Percentiles rank a stretch among this genome's conserved stretches.
phyloP scores from a whole-genome alignment of 768 basidiomycete species.

The Fomitopsis serialis region DNA sequence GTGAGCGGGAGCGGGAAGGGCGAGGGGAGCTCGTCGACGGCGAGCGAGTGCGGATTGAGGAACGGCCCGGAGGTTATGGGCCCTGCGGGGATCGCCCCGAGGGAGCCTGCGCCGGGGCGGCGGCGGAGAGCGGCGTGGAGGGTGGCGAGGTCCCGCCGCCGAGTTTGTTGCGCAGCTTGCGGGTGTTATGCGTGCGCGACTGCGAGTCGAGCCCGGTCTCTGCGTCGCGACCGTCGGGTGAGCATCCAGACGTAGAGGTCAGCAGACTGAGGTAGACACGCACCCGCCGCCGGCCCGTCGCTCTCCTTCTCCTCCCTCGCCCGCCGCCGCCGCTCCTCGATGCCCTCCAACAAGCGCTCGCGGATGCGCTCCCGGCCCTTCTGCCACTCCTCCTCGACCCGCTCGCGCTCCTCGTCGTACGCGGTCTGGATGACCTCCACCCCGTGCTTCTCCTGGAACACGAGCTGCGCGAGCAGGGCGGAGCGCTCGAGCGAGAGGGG shows the following conservation, averaged over 20 bases:
- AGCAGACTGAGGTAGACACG: too few species aligned
- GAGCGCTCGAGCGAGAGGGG: constrained; percentile 74
- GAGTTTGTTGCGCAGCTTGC: constrained; percentile 78
- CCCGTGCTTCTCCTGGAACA: constrained; percentile 63
- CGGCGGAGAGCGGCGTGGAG: constrained; percentile 45
- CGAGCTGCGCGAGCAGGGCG: constrained; percentile 61
- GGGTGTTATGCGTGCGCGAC: constrained; percentile 74
- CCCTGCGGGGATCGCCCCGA: constrained; percentile 36
- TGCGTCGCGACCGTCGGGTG: constrained; percentile 18
- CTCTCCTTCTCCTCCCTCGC: constrained; percentile 88
- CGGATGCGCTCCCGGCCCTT: constrained; percentile 70
- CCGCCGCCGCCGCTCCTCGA: constrained; percentile 73
- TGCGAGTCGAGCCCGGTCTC: constrained; percentile 73
- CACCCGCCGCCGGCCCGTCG: constrained; percentile 72
- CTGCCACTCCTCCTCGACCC: constrained; percentile 80
- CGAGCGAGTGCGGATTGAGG: constrained; percentile 78
- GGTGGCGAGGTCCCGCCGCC: constrained; percentile 70
- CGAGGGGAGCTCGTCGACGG: constrained; percentile 82
- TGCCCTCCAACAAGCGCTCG: constrained; percentile 75
- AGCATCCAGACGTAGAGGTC: too few species aligned
- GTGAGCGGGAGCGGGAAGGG: constrained; percentile 77
- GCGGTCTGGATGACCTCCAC: constrained; percentile 62
- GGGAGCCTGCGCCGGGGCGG: constrained; percentile 25
- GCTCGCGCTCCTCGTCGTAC: constrained; percentile 72
- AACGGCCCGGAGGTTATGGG: constrained; percentile 67